phyloP scores from a whole-genome alignment of 1,284 basidiomycete genomes.

The Hemileia vastatrix region DNA sequence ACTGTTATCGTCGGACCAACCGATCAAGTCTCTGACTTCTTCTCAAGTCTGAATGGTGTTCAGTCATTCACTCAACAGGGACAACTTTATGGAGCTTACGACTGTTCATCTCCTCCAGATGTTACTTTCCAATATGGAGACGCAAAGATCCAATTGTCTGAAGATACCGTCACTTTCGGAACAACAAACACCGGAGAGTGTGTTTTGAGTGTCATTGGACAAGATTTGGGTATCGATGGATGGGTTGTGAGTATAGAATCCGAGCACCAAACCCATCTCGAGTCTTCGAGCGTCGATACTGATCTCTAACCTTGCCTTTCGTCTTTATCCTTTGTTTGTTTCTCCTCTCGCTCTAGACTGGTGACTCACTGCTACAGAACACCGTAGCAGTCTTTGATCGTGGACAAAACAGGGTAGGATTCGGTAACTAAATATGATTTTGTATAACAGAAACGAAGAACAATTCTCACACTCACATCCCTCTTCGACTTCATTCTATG shows the following conservation, averaged over 20 bases:
- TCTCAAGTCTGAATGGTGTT: conserved; percentile 30
- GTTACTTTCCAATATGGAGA: conserved; percentile 35
- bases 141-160: conserved; percentile 31
- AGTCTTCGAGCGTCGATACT: no score
- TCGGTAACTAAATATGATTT: no score
- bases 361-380: no score
- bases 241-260: background rate
- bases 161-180: conserved; percentile 33
- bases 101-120: conserved; percentile 33
- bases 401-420: no score
- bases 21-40: conserved; percentile 30
- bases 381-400: no score
- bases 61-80: conserved; percentile 29
- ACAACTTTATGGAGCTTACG: conserved; percentile 31
- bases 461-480: no score
- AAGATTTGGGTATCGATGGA: background rate
- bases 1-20: conserved; percentile 38
- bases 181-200: conserved; percentile 33
- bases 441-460: no score
- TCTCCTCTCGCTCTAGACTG: no score
- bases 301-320: no score
- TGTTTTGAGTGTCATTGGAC: conserved; percentile 26
- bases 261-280: no score
- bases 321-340: no score
- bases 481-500: no score